These are phyloP conservation scores for Sedum album DNA, from an alignment of 164 flowering plant species.

Conservation along the genomic window DNA sequence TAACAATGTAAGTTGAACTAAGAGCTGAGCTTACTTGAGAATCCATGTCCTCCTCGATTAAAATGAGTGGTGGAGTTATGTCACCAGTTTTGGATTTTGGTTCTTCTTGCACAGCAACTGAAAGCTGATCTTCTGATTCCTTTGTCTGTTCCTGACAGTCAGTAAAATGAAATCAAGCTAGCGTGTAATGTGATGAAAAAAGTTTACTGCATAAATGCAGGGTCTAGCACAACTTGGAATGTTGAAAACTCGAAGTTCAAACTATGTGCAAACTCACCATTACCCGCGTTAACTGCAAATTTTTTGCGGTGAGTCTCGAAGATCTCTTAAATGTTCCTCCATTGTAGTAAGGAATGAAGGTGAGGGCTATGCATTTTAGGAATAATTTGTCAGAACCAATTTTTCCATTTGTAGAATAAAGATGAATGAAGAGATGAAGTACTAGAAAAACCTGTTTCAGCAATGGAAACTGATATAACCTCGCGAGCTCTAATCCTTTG, in stretches of 20 bases:
- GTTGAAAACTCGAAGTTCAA: not conserved
- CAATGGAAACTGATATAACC: slow-evolving; percentile 88
- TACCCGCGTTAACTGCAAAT: slow-evolving; percentile 43
- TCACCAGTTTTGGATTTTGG: slow-evolving; percentile 29
- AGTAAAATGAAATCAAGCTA: not conserved
- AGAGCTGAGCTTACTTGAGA: slow-evolving; percentile 37
- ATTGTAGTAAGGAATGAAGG: slow-evolving; percentile 90
- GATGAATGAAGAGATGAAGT: not conserved
- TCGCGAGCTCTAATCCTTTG: slow-evolving; percentile 88
- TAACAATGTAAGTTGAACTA: not conserved
- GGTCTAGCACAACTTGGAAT: slow-evolving; percentile 20
- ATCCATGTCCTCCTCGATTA: slow-evolving; percentile 43
- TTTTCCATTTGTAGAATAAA: not conserved
- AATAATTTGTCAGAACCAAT: slow-evolving; percentile 1
- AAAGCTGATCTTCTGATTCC: slow-evolving; percentile 25
- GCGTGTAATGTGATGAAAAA: not conserved
- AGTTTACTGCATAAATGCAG: slow-evolving; percentile 9
- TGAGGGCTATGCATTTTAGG: slow-evolving; percentile 62
- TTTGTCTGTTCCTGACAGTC: slow-evolving; percentile 24
- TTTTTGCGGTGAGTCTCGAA: slow-evolving; percentile 44
- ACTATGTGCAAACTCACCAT: slow-evolving; percentile 39
- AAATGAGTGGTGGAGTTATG: slow-evolving; percentile 32
- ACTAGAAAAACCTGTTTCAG: slow-evolving; percentile 62
- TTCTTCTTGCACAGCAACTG: slow-evolving; percentile 40
- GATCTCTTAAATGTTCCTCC: slow-evolving; percentile 96